Evolutionary conservation across 1,139 yeast genomes (phyloP), one percentile per base, ranked within the genome.

Genomic region (Candida sp.): DNA sequence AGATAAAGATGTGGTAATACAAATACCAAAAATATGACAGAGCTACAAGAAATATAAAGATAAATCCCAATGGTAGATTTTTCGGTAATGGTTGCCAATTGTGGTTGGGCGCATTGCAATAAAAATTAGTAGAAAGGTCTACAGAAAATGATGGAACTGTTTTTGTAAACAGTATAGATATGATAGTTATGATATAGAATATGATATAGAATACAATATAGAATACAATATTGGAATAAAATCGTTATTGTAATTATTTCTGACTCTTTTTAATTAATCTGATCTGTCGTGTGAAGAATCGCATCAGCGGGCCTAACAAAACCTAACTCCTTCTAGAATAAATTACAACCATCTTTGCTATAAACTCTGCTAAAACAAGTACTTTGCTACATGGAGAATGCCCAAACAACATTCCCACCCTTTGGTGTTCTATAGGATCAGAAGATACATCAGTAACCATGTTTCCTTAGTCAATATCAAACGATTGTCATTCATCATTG

Each of bases 401-500:
- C 19, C 9, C 38, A 37, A 37, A 29, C 39, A 30, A 6, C 39
- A 37, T 22, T n/a, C 12, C 19, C 34, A 29, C 23, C 34, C n/a
- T n/a, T 23, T 37, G 4, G 22, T 48, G 33, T 52, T 64, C 6
- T 54, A 57, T 41, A 38, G 39, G 36, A 56, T 66, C 27, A 54
- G 58, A 42, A 45, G 47, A 19, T 60, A 57, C 51, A 51, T 61
- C 35, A 50, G 57, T 21, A 47, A 45, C 23, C 71, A 61, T 48
- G 46, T 64, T 21, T 56, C 66, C 19, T 52, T 51, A 11, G 40
- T 44, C 6, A 53, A 56, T 40, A 59, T 74, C 39, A 71, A 70
- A 45, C 48, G 55, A 25, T 42, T 60, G 21, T 69, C 79, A n/a
- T 75, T 75, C 48, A 41, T 53, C 22, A 58, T 72, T 23, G 63